Conservation (phyloP, 495 filamentous ascomycete species). For the Durotheca rogersii region DNA sequence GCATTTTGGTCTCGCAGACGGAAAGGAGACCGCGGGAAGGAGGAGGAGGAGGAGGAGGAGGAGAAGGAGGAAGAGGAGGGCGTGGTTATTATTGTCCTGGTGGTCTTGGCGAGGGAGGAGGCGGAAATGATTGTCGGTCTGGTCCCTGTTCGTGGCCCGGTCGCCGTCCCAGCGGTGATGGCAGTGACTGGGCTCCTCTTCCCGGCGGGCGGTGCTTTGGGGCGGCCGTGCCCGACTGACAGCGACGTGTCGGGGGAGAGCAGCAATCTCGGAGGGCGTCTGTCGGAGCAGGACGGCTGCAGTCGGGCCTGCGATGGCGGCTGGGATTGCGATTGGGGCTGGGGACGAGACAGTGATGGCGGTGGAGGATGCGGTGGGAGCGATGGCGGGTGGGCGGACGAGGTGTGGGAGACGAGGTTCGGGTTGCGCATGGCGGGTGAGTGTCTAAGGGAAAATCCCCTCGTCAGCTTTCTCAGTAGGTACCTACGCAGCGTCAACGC, state of each 20-base stretch:
- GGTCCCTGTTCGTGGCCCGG: constrained; percentile 15
- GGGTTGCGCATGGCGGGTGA: constrained; percentile 30
- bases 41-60: constrained; percentile 6
- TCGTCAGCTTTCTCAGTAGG: no score
- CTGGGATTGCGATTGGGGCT: not conserved
- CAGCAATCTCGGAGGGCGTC: constrained; percentile 1
- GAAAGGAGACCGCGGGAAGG: constrained; percentile 30
- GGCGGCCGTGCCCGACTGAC: constrained; percentile 16
- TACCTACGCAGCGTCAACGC: no score
- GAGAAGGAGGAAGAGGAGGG: not conserved
- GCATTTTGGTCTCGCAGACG: constrained; percentile 47
- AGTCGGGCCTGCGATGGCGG: constrained; percentile 2
- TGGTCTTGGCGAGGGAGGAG: constrained; percentile 21
- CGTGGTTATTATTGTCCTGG: constrained; percentile 8
- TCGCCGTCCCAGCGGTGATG: constrained; percentile 1
- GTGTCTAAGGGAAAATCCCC: no score
- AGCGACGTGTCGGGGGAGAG: constrained; percentile 13
- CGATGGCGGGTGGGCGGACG: constrained; percentile 5
- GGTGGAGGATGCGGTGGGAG: constrained; percentile 1
- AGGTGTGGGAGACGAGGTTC: constrained; percentile 19
- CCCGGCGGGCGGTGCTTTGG: not conserved
- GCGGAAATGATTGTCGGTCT: constrained; percentile 23
- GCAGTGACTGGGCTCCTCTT: not conserved
- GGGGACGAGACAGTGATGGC: constrained; percentile 7
- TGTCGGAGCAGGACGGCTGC: constrained; percentile 1